phyloP scores from a whole-genome alignment of 2,329 filamentous ascomycete genomes.

The Fusarium buxicola region DNA sequence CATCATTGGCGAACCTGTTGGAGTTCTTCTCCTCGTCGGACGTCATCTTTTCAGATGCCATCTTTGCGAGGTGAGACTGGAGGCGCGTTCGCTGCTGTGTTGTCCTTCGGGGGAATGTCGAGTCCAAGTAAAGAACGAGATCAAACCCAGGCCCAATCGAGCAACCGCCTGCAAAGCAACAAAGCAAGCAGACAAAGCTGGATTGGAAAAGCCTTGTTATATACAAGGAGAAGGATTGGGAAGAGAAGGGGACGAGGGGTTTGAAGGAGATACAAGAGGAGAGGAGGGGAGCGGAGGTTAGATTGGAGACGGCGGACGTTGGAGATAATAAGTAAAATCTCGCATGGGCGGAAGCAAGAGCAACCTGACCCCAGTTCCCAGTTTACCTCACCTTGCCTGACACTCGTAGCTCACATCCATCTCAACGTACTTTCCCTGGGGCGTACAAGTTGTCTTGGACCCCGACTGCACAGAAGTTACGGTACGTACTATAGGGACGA shows the following conservation, averaged over 20 bases:
- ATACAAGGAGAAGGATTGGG: conserved; percentile 9
- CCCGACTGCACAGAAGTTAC: no score
- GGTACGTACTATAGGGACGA: no score
- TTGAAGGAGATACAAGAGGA: conserved; percentile 10
- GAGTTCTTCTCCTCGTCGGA: conserved; percentile 45
- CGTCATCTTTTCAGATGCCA: conserved; percentile 34
- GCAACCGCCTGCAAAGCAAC: conserved; percentile 34
- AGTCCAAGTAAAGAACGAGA: conserved; percentile 12
- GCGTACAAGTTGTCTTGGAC: conserved; percentile 10
- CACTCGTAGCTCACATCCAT: conserved; percentile 1
- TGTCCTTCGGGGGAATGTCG: conserved; percentile 8
- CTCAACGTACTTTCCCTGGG: conserved; percentile 10
- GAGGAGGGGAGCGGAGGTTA: not conserved
- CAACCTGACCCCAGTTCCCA: conserved; percentile 15
- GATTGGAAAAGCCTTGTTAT: conserved; percentile 22
- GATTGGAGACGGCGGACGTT: conserved; percentile 15
- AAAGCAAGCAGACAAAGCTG: conserved; percentile 39
- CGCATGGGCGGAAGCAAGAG: conserved; percentile 19
- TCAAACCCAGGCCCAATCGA: conserved; percentile 33
- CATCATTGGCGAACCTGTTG: conserved; percentile 48
- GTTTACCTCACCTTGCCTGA: conserved; percentile 16
- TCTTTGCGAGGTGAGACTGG: conserved; percentile 9
- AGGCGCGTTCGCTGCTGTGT: conserved; percentile 5
- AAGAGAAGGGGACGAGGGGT: conserved; percentile 14
- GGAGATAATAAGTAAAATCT: conserved; percentile 41